phyloP scores from a whole-genome alignment of 164 flowering plant genomes.

The Piper betle region DNA sequence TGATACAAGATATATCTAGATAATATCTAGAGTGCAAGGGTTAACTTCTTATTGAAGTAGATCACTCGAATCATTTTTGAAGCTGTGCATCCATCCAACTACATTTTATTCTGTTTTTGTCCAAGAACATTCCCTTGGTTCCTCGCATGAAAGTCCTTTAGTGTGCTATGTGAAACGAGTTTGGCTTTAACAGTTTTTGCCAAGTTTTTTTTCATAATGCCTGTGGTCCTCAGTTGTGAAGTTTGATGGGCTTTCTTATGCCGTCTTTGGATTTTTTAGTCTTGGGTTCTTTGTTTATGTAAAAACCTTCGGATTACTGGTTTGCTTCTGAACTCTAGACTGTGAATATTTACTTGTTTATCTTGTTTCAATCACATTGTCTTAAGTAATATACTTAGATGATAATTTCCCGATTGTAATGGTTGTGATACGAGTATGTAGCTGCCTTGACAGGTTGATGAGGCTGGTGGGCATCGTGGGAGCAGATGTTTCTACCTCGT shows the following conservation, averaged over 20 bases:
- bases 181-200: too few species aligned
- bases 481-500: slow-evolving; percentile 70
- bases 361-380: not conserved
- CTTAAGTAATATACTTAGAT: not conserved
- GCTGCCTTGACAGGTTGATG: slow-evolving; percentile 35
- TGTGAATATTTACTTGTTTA: not conserved
- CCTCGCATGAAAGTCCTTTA: too few species aligned
- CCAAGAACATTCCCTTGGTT: not conserved
- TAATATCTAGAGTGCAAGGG: not conserved
- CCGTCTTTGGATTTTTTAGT: not conserved
- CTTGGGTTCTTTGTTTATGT: not conserved
- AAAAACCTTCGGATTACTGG: not conserved
- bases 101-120: not conserved
- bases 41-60: not conserved
- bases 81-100: too few species aligned
- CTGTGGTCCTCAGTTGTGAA: not conserved
- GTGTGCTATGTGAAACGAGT: too few species aligned
- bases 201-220: not conserved
- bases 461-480: slow-evolving; percentile 41
- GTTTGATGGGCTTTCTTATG: too few species aligned
- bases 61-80: not conserved
- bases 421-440: not conserved
- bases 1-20: not conserved
- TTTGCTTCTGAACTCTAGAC: not conserved
- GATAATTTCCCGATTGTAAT: not conserved